Evolutionary conservation across 2,329 filamentous ascomycete species (phyloP).

Genomic region (Dryadomyces quercus-mongolicae): DNA sequence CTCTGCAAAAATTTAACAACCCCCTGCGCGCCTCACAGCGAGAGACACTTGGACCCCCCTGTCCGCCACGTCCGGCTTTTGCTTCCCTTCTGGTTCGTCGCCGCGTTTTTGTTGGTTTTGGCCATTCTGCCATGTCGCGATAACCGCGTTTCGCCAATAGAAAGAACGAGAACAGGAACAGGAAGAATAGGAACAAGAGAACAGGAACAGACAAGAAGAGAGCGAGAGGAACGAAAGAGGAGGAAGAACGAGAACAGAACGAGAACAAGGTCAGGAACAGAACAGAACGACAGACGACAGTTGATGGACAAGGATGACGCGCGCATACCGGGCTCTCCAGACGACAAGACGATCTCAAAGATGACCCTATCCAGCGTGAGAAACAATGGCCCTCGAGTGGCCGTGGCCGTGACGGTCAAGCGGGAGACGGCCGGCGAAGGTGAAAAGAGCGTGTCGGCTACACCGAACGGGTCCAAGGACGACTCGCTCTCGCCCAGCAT

Average conservation of each 20-base stretch:
- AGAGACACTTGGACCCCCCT: not conserved
- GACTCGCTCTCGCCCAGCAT: slow-evolving; percentile 27
- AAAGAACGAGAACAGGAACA: not conserved
- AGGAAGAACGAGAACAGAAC: not conserved
- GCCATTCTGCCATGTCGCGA: not conserved
- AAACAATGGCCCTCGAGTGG: slow-evolving; percentile 7
- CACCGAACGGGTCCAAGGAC: slow-evolving; percentile 26
- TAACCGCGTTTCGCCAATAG: not conserved
- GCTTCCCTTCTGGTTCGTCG: not conserved
- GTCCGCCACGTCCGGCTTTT: not conserved
- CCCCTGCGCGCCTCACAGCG: not conserved
- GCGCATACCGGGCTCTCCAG: not conserved
- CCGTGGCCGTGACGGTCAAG: not conserved
- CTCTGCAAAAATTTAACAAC: not conserved
- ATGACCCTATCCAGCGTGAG: slow-evolving; percentile 8
- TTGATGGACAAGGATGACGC: not conserved
- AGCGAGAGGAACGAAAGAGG: not conserved
- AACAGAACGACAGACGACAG: not conserved
- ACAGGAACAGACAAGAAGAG: not conserved
- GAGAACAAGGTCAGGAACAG: not conserved
- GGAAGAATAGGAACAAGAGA: not conserved
- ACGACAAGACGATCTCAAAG: not conserved
- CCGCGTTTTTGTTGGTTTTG: not conserved
- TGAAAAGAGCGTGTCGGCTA: slow-evolving; percentile 16
- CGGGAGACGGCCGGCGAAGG: slow-evolving; percentile 19